phyloP scores from a whole-genome alignment of 169 alveolate genomes.

The Cryptosporidium sp. region DNA sequence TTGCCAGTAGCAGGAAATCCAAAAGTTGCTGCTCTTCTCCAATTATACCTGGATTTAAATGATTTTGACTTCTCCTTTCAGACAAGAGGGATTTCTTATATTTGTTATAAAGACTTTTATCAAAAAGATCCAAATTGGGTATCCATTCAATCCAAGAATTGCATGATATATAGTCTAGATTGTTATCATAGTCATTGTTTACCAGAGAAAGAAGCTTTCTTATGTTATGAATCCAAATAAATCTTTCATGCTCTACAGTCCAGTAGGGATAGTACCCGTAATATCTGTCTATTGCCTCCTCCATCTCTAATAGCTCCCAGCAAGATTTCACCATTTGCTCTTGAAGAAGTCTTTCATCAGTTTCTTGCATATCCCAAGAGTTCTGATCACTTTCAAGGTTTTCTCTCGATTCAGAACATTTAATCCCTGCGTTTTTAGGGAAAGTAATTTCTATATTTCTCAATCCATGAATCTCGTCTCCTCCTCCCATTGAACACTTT shows the following conservation, averaged over 20 bases:
- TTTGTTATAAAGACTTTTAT: slow-evolving; percentile 25
- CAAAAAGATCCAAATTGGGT: slow-evolving; percentile 64
- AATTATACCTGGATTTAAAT: not conserved
- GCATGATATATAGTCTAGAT: slow-evolving; percentile 55
- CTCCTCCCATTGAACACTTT: slow-evolving; percentile 18
- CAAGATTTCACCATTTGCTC: slow-evolving; percentile 42
- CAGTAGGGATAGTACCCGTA: slow-evolving; percentile 70
- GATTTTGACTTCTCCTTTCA: not conserved
- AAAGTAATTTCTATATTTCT: slow-evolving; percentile 15
- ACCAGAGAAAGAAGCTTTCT: slow-evolving; percentile 59
- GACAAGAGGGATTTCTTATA: not conserved
- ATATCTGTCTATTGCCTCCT: slow-evolving; percentile 33
- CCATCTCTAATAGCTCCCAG: slow-evolving; percentile 70
- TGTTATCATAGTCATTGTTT: not conserved
- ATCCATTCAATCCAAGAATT: slow-evolving; percentile 73
- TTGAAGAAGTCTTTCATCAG: slow-evolving; percentile 8
- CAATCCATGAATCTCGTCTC: not conserved
- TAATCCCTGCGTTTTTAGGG: slow-evolving; percentile 55
- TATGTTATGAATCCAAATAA: slow-evolving; percentile 63
- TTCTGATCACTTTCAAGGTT: not conserved
- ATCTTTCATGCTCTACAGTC: slow-evolving; percentile 56
- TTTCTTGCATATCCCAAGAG: not conserved
- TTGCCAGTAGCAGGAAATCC: slow-evolving; percentile 10
- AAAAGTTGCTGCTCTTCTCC: not conserved
- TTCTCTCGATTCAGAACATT: not conserved